Evolutionary conservation across 2,329 filamentous ascomycete species (phyloP), one percentile per base, ranked within the genome.

Genomic region (Fusarium sp.): DNA sequence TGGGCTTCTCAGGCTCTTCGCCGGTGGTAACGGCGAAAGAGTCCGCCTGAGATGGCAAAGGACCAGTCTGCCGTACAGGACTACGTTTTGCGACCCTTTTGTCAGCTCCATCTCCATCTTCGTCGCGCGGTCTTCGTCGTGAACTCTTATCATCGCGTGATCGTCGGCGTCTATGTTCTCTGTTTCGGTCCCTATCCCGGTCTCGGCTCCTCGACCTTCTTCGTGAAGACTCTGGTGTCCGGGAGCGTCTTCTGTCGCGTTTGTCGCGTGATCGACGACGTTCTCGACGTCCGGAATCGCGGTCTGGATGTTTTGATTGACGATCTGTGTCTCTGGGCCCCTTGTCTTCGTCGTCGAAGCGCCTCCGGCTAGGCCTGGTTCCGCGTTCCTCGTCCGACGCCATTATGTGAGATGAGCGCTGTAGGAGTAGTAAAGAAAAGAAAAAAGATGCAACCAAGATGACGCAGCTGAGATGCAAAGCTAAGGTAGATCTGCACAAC

Each of bases 1-100:
- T 94, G 61, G 91, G 89, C 64, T 85, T 83, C 46, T 82, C 79
- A 8, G 84, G 80, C 35, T 77, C 77, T 45, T 76, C 73, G 55
- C 85, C 84, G 9, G 79, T 83, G 23, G 81, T 85, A 25, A 87
- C 73, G 44, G 88, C 87, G 67, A 89, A 90, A 1, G 87, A 87
- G 67, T 84, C 84, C 39, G 82, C 81, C 72, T 90, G 88, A 1
- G 87, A 87, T 3, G 87, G 87, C 13, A 90, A 77, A 0, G 88
- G 87, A 0, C 85, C 86, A 52, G 75, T 74, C 10, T 72, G 75
- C 60, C 71, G 75, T 30, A 78, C 22, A 9, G 75, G 71, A 56
- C 72, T 72, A 33, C 62, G 71, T 60, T 63, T 68, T 41, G 47
- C 59, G n/a, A 71, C 56, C 25, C 70, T 61, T 35, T 67, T 73